phyloP scores from a whole-genome alignment of 1,139 yeast genomes.

The Meyerozyma smithsonii region DNA sequence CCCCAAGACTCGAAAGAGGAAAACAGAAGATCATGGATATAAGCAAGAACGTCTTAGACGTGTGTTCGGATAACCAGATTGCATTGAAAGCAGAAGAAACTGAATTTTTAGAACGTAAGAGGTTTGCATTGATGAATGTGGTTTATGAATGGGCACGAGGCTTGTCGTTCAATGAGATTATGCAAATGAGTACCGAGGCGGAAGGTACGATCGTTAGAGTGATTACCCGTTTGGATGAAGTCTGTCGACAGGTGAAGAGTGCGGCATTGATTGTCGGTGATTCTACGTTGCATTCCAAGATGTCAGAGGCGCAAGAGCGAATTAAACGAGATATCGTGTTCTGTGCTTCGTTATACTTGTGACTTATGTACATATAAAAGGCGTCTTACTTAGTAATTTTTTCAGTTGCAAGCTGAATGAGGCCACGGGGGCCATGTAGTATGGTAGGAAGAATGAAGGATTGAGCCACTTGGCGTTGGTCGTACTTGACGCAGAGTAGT shows the following conservation, averaged over 20 bases:
- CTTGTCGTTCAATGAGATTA: constrained; percentile 82
- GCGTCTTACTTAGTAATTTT: constrained; percentile 2
- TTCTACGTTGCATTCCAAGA: constrained; percentile 76
- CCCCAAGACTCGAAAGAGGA: constrained; percentile 84
- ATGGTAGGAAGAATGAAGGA: constrained; percentile 25
- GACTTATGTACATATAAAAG: constrained; percentile 1
- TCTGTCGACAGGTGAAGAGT: constrained; percentile 89
- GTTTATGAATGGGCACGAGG: constrained; percentile 99
- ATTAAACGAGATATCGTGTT: constrained; percentile 96
- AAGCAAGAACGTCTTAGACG: constrained; percentile 56
- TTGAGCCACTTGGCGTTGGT: constrained; percentile 19
- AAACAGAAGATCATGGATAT: constrained; percentile 66
- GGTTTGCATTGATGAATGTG: constrained; percentile 89
- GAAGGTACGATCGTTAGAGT: constrained; percentile 99
- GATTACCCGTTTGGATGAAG: constrained; percentile 88
- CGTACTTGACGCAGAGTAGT: constrained; percentile 26
- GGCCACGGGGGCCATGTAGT: constrained; percentile 22
- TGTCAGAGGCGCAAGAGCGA: constrained; percentile 89
- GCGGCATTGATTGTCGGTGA: constrained; percentile 96
- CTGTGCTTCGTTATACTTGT: constrained; percentile 90
- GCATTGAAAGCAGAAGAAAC: constrained; percentile 80
- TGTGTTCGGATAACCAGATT: constrained; percentile 67
- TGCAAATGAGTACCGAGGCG: constrained; percentile 82
- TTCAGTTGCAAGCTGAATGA: constrained; percentile 11
- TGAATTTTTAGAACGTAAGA: constrained; percentile 72